Base-by-base conservation (phyloP, 2,329 filamentous ascomycete genomes). In the Hirsutella rhossiliensis region DNA sequence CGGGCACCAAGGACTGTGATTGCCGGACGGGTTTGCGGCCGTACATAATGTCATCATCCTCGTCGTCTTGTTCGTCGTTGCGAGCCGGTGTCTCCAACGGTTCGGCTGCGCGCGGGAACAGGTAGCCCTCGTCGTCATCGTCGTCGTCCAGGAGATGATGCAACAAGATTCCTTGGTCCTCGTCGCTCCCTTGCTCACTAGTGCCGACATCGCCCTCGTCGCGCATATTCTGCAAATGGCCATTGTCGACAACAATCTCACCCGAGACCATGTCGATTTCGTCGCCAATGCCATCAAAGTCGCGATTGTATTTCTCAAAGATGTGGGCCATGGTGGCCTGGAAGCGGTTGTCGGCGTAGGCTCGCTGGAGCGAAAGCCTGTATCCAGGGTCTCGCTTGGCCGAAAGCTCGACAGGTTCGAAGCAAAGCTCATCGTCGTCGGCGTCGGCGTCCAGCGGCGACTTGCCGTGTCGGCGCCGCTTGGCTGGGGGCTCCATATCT, bases 241-340 rank as follows among this genome's bases (percentile, higher is more conserved):
- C 90, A 68, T 95, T 92, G 62, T 97, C 76, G 45, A 96, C 80
- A n/a, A 94, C 73, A 40, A 97, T 80, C 46, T 85, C 71, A 43
- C 87, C 88, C 0, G 85, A 90, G 41, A 72, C 69, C 45, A 95
- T 69, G 61, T 97, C 87, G 54, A 97, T 88, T 64, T 95, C 88
- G 61, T 97, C 90, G 43, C 83, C 88, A 42, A 90, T 73, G 5
- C 81, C 84, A 2, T 80, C 79, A 56, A 95, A 95, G 59, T 96
- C 84, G 50, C 73, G 80, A 43, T 75, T 80, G 60, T 94, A 96
- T 61, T 94, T 96, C 48, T 83, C 77, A 58, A 95, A 95, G 44
- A 97, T 94, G 45, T 77, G 70, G 57, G 95, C 88, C 59, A 94
- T 92, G 5, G 80, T 80, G n/a, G 79, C 81, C 60, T 92, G 90